These are phyloP conservation scores for Sporothrix dimorphospora DNA, from an alignment of 2,329 filamentous ascomycete genomes.

Conservation along the genomic window DNA sequence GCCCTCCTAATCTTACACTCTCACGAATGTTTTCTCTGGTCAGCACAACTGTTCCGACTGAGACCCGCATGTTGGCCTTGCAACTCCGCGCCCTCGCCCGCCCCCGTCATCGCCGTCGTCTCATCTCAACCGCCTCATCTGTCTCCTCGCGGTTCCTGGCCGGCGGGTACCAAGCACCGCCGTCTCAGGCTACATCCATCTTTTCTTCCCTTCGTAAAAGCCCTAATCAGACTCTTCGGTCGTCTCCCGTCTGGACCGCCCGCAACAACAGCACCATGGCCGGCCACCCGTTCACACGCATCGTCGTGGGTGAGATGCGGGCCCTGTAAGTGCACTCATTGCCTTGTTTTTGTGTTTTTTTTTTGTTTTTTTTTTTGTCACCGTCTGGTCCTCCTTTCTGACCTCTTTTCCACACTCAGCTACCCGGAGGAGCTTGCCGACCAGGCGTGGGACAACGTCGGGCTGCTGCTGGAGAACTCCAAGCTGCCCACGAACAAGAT, in stretches of 20 bases:
- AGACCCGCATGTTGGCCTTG: constrained; percentile 2
- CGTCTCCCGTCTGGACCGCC: background rate
- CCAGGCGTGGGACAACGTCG: constrained; percentile 94
- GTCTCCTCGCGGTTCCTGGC: background rate
- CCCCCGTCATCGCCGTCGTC: background rate
- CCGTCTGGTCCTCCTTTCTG: no score
- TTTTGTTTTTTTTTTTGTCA: background rate
- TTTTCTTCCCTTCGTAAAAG: background rate
- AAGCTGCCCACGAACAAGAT: constrained; percentile 38
- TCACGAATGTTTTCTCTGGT: constrained; percentile 10
- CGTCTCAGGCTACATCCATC: background rate
- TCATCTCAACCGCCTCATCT: background rate
- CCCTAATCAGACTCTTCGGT: background rate
- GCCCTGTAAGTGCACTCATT: background rate
- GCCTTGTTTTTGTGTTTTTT: background rate
- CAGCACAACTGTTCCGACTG: background rate
- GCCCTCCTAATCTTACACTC: background rate
- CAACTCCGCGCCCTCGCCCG: background rate
- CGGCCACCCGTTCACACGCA: background rate
- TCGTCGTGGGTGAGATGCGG: constrained; percentile 16
- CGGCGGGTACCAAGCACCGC: background rate
- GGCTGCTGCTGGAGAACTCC: constrained; percentile 63
- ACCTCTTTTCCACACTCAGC: constrained; percentile 48
- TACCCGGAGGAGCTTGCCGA: constrained; percentile 91
- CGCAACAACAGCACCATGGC: background rate